Conservation (phyloP, 1,284 basidiomycete genomes). For the Leccinum laetum region DNA sequence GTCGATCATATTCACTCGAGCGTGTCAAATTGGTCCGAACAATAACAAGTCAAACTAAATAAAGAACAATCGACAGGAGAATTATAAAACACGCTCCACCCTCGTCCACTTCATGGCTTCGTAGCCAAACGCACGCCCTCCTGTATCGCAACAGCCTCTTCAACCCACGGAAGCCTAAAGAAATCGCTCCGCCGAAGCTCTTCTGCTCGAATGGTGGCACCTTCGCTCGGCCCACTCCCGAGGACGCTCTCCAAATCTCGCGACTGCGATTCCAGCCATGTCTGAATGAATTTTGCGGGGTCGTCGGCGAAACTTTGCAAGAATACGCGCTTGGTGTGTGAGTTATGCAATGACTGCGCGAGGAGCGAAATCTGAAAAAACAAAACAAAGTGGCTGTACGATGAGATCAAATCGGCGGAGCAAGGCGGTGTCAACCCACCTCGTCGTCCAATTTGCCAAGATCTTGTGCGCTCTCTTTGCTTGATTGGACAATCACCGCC, state of each 20-base stretch:
- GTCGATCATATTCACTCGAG: slow-evolving; percentile 8
- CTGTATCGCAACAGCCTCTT: slow-evolving; percentile 62
- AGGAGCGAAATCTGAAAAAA: slow-evolving; percentile 64
- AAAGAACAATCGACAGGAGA: background rate
- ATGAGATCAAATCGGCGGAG: slow-evolving; percentile 16
- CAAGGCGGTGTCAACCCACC: slow-evolving; percentile 39
- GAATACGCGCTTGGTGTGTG: slow-evolving; percentile 87
- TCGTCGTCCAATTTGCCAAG: slow-evolving; percentile 86
- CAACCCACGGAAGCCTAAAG: slow-evolving; percentile 89
- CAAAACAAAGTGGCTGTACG: slow-evolving; percentile 2
- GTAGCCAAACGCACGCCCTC: slow-evolving; percentile 52
- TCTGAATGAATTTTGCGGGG: slow-evolving; percentile 83
- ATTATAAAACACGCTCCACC: slow-evolving; percentile 1
- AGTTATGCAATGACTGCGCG: slow-evolving; percentile 83
- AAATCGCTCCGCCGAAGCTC: slow-evolving; percentile 88
- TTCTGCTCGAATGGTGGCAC: slow-evolving; percentile 80
- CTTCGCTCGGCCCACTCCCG: slow-evolving; percentile 84
- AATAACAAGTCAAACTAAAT: background rate
- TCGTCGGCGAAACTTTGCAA: slow-evolving; percentile 81
- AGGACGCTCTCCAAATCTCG: slow-evolving; percentile 88
- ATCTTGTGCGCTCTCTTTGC: slow-evolving; percentile 67
- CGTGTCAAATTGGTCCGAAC: background rate
- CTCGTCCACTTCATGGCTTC: slow-evolving; percentile 28
- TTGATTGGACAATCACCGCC: slow-evolving; percentile 73
- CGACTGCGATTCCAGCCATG: slow-evolving; percentile 90